Conservation (phyloP, 345 rosid genomes). For the Viola odorata region DNA sequence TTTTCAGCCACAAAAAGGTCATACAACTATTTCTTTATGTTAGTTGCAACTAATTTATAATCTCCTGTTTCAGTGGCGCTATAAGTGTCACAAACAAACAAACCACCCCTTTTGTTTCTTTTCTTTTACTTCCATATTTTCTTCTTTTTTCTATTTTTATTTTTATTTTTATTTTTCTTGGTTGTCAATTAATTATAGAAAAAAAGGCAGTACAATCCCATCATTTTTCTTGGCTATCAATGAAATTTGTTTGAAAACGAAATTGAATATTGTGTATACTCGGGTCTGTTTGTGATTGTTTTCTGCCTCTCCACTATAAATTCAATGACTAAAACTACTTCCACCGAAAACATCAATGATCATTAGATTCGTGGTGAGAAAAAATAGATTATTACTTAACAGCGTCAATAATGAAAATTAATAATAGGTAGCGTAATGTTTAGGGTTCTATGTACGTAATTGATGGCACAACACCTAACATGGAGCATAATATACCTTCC, state of each 20-base stretch:
- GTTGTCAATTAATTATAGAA: constrained; percentile 19
- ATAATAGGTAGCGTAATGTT: no score
- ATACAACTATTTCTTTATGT: constrained; percentile 9
- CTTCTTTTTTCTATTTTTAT: background rate
- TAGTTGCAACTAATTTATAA: constrained; percentile 20
- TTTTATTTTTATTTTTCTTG: constrained; percentile 14
- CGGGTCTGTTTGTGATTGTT: background rate
- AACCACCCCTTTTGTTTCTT: constrained; percentile 12
- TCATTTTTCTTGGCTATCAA: constrained; percentile 38
- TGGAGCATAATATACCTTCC: no score
- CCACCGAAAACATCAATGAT: no score
- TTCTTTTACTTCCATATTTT: background rate
- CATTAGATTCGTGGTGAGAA: no score
- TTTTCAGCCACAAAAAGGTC: constrained; percentile 21
- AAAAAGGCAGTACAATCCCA: constrained; percentile 9
- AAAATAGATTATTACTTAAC: no score
- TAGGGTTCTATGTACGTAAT: no score
- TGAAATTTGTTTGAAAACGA: constrained; percentile 24
- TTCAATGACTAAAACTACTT: no score
- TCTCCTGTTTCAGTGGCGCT: background rate
- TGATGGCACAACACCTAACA: no score
- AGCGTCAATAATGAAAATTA: no score
- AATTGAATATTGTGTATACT: background rate
- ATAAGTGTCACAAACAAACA: constrained; percentile 12
- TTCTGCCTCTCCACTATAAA: background rate